Evolutionary conservation across 2,329 filamentous ascomycete species (phyloP).

Genomic region (Sclerotinia borealis): DNA sequence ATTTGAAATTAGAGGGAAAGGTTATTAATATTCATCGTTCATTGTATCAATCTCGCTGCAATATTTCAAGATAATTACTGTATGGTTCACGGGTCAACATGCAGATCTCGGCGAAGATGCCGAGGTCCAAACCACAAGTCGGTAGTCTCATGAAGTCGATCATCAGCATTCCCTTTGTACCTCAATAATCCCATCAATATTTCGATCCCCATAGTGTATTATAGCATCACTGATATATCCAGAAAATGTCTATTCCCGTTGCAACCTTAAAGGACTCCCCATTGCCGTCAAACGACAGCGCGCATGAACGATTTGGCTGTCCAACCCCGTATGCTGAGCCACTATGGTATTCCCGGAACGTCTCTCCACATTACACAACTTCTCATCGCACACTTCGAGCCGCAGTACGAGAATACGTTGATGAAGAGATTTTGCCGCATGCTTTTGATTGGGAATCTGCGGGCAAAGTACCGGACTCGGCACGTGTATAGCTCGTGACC

Average conservation of each 20-base stretch:
- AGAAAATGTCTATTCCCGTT: neutral
- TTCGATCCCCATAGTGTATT: neutral
- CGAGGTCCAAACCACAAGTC: neutral
- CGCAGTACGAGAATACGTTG: constrained; percentile 51
- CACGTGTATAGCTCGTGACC: constrained; percentile 25
- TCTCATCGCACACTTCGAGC: constrained; percentile 54
- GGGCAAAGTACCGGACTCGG: constrained; percentile 43
- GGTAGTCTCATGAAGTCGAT: neutral
- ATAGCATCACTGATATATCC: neutral
- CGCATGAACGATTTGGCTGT: constrained; percentile 24
- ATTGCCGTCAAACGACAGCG: neutral
- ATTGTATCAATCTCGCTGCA: neutral
- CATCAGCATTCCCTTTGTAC: neutral
- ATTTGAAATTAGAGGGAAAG: no score
- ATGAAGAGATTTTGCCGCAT: constrained; percentile 50
- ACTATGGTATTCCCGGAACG: constrained; percentile 31
- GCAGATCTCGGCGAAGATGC: neutral
- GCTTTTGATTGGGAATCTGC: constrained; percentile 59
- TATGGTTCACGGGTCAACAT: no score
- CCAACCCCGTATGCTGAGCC: constrained; percentile 31
- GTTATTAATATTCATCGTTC: no score
- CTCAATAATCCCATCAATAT: neutral
- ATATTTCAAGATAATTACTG: no score
- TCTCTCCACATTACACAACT: constrained; percentile 54
- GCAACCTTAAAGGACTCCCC: neutral